phyloP scores from a whole-genome alignment of 257 asterid genomes.

The Asclepias syriaca region DNA sequence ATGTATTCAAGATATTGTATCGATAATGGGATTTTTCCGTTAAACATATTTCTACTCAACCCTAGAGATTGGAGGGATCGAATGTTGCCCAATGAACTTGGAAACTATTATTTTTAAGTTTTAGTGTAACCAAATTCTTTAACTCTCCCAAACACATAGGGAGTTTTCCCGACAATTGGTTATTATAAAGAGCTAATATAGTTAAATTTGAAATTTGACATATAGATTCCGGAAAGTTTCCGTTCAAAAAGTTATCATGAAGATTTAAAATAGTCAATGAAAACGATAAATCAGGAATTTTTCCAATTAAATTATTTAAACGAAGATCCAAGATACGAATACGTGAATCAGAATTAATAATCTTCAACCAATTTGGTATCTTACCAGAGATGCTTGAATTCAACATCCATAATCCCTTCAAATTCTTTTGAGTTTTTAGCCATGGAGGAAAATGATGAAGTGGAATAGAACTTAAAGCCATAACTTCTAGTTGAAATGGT shows the following conservation, averaged over 20 bases:
- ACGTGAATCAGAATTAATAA: too few species aligned
- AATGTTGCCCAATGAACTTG: slow-evolving; percentile 17
- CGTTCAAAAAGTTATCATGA: neutral
- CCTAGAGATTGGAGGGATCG: slow-evolving; percentile 14
- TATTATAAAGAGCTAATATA: slow-evolving; percentile 9
- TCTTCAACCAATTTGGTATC: neutral
- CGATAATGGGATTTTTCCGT: neutral
- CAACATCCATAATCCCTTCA: neutral
- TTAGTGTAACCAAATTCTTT: neutral
- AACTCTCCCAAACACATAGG: slow-evolving; percentile 18
- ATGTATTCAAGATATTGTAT: neutral
- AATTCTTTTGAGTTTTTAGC: slow-evolving; percentile 11
- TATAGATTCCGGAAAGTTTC: neutral
- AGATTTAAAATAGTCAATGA: neutral
- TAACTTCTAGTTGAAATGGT: slow-evolving; percentile 19
- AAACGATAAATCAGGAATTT: neutral
- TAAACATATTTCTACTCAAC: slow-evolving; percentile 18
- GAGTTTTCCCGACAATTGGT: neutral
- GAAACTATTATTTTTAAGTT: slow-evolving; percentile 16
- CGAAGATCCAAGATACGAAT: too few species aligned
- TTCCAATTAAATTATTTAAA: neutral
- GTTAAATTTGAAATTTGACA: neutral
- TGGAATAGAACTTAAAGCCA: neutral
- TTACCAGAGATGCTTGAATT: slow-evolving; percentile 16
- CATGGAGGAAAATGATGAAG: slow-evolving; percentile 16